Evolutionary conservation across 179 eudicot genomes (phyloP).

Genomic region (Heliamphora pulchella): DNA sequence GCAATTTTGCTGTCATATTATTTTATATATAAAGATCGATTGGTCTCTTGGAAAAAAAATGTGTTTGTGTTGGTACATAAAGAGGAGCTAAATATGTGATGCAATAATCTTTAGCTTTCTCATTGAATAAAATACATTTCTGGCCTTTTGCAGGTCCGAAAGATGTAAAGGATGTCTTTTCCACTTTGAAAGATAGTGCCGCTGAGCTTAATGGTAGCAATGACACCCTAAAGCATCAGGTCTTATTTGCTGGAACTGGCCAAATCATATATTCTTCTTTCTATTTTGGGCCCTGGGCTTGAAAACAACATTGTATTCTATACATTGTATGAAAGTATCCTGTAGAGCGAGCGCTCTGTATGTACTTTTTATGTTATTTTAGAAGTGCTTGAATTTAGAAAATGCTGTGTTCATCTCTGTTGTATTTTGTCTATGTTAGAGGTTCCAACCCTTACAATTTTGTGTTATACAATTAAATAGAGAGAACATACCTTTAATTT

Average conservation of each 20-base stretch:
- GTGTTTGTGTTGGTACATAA: no score
- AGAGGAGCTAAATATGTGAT: constrained; percentile 10
- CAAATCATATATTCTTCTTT: not conserved
- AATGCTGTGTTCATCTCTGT: not conserved
- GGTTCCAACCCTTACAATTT: not conserved
- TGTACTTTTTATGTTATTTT: not conserved
- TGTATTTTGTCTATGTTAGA: not conserved
- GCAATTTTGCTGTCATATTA: not conserved
- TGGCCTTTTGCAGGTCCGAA: constrained; percentile 53
- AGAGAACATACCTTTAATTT: not conserved
- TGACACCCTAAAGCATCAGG: constrained; percentile 76
- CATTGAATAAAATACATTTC: not conserved
- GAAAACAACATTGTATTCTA: not conserved
- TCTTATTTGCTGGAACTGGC: constrained; percentile 20
- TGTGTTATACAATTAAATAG: not conserved
- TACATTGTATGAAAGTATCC: not conserved
- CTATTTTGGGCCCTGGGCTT: not conserved
- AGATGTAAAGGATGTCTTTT: constrained; percentile 75
- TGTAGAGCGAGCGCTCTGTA: not conserved
- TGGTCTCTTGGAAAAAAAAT: not conserved
- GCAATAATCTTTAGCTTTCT: not conserved
- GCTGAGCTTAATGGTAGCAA: constrained; percentile 48
- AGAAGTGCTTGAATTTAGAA: not conserved
- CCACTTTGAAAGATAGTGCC: constrained; percentile 60
- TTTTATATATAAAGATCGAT: no score